Evolutionary conservation across 164 flowering plant genomes (phyloP), one percentile per base, ranked within the genome.

Genomic region (Houttuynia cordata): DNA sequence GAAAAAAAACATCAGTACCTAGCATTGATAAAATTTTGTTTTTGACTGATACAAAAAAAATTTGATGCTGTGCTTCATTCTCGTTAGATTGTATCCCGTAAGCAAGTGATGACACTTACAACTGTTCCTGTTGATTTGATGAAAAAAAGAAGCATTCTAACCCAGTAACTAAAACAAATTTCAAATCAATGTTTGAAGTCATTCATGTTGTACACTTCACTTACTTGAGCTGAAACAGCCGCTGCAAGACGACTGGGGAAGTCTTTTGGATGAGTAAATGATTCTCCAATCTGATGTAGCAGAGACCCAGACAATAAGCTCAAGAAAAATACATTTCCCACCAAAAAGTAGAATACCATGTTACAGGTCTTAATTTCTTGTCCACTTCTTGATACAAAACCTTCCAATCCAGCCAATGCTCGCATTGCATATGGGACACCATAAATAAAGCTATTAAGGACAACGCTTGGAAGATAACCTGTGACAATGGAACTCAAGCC

Each of bases 311-410:
- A 88, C 68, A 91, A 68, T 76, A 91, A 60, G 73, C 90, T 88
- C 75, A 86, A 66, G 71, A 91, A 86, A 80, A 88, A 88, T 0
- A 88, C 86, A 77, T 91, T 91, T 67, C 88, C 97, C 66, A 91
- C 79, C 14, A 91, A 79, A 69, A 91, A 91, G 73, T 88, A 88
- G 80, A 82, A 91, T 59, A 91, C 87, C 94, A 88, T 91, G 73
- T 79, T 82, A 78, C 94, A 86, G 25, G 89, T 80, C 69, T 81
- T 91, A 57, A 81, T 81, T 72, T 91, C 96, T 62, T 69, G 80
- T 71, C 73, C 79, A 75, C 96, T 88, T 72, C 71, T 78, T 51
- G 94, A 84, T 62, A 77, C 59, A 58, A 72, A 82, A 57, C 96
- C 94, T 19, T 82, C 84, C 54, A 77, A 58, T 55, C 67, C 71